Evolutionary conservation across 768 basidiomycete genomes (phyloP).

Genomic region (Mycena alexandri): DNA sequence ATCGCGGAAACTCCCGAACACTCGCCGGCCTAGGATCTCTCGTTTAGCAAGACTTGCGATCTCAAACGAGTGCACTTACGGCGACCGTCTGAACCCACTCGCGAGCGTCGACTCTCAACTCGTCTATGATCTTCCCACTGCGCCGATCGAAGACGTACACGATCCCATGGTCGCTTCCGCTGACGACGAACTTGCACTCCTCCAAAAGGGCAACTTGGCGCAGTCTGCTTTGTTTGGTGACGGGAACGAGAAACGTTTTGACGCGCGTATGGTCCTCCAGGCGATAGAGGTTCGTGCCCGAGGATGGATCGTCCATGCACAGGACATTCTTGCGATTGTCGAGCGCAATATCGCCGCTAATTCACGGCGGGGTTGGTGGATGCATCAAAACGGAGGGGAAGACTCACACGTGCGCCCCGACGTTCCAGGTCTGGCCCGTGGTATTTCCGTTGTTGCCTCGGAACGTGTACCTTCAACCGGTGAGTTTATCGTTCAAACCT

Average conservation of each 20-base stretch:
- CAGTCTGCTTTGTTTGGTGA: constrained; percentile 27
- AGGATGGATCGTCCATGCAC: constrained; percentile 32
- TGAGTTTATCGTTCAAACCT: constrained; percentile 18
- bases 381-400: constrained; percentile 12
- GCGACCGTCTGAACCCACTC: constrained; percentile 35
- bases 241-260: constrained; percentile 27
- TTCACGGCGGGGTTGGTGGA: constrained; percentile 1
- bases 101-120: constrained; percentile 25
- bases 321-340: constrained; percentile 17
- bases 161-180: constrained; percentile 38
- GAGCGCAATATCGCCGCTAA: constrained; percentile 29
- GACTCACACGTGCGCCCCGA: constrained; percentile 38
- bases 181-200: constrained; percentile 23
- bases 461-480: constrained; percentile 32
- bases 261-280: constrained; percentile 22
- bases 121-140: constrained; percentile 22
- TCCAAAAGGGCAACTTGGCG: constrained; percentile 34
- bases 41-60: constrained; percentile 12
- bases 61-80: constrained; percentile 21
- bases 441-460: constrained; percentile 30
- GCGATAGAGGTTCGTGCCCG: constrained; percentile 24
- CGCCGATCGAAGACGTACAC: constrained; percentile 36
- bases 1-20: constrained; percentile 25
- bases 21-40: constrained; percentile 19
- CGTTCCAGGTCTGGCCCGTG: constrained; percentile 19